A percentile compares a stretch with the other conserved stretches of the same genome.
Evolutionary conservation across 2,329 filamentous ascomycete species (phyloP).

Genomic region (Epichloe typhina): DNA sequence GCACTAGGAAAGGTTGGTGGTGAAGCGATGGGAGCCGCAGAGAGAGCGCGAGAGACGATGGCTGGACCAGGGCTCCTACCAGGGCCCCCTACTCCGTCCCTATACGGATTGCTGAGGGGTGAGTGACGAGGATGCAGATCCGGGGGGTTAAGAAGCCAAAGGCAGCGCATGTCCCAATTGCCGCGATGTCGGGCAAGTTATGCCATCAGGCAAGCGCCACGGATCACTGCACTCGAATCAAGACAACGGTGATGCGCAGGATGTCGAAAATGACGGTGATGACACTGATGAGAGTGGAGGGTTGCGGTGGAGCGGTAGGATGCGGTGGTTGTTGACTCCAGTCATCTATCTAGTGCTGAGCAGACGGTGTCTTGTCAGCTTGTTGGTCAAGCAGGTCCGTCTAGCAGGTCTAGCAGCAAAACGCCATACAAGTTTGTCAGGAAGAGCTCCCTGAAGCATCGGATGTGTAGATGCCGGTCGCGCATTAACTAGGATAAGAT

Average conservation of each 20-base stretch:
- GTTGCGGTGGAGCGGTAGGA: neutral
- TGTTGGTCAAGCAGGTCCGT: no score
- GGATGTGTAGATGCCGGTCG: no score
- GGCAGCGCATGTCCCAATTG: conserved; percentile 27
- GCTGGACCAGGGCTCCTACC: neutral
- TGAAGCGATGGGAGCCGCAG: neutral
- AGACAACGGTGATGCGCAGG: conserved; percentile 3
- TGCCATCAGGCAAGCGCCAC: conserved; percentile 20
- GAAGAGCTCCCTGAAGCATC: no score
- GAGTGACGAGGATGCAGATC: conserved; percentile 11
- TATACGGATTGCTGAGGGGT: neutral
- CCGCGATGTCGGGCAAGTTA: conserved; percentile 20
- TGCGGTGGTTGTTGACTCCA: no score
- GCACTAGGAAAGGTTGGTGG: neutral
- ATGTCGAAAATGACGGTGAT: neutral
- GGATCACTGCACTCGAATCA: conserved; percentile 10
- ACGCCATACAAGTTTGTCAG: no score
- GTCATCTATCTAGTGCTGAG: no score
- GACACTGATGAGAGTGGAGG: neutral
- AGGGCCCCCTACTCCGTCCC: neutral
- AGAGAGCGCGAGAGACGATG: neutral
- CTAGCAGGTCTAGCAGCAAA: no score
- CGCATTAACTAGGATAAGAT: no score
- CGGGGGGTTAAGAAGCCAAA: conserved; percentile 19
- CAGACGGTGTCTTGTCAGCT: no score